Evolutionary conservation across 1,284 basidiomycete genomes (phyloP).

Genomic region (Cryptococcus deneoformans): DNA sequence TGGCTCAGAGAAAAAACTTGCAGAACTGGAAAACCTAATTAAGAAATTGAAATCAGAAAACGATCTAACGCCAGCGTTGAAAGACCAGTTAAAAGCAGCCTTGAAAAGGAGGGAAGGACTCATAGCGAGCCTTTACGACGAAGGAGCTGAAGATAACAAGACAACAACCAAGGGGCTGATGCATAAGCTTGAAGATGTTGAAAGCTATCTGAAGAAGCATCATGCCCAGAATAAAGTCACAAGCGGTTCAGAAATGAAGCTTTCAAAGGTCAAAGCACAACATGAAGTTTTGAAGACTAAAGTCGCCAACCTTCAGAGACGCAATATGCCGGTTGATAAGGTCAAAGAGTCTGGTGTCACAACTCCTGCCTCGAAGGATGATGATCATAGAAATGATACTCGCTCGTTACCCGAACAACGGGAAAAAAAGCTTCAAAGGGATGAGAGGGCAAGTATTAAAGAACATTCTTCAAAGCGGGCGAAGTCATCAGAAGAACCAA

Average conservation of each 20-base stretch:
- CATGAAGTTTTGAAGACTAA: constrained; percentile 2
- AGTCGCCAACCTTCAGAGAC: background rate
- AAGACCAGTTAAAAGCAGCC: constrained; percentile 5
- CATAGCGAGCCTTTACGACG: background rate
- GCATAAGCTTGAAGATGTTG: constrained; percentile 7
- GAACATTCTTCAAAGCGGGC: too few relatives aligned
- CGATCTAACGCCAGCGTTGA: constrained; percentile 2
- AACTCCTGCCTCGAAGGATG: too few relatives aligned
- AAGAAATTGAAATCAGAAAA: constrained; percentile 1
- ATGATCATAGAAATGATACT: too few relatives aligned
- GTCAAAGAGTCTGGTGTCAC: background rate
- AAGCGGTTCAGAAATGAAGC: constrained; percentile 1
- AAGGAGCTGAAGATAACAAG: background rate
- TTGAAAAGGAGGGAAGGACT: constrained; percentile 1
- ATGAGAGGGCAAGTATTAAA: background rate
- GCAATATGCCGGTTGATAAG: background rate
- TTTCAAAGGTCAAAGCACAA: constrained; percentile 6
- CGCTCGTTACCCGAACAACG: too few relatives aligned
- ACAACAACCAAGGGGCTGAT: background rate
- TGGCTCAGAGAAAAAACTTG: background rate
- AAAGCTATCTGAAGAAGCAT: background rate
- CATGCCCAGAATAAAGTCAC: background rate
- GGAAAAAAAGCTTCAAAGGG: background rate
- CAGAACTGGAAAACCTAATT: constrained; percentile 8
- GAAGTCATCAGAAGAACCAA: background rate